Evolutionary conservation across 108 stramenopile species (phyloP).

Genomic region (Stephanodiscus triporus): DNA sequence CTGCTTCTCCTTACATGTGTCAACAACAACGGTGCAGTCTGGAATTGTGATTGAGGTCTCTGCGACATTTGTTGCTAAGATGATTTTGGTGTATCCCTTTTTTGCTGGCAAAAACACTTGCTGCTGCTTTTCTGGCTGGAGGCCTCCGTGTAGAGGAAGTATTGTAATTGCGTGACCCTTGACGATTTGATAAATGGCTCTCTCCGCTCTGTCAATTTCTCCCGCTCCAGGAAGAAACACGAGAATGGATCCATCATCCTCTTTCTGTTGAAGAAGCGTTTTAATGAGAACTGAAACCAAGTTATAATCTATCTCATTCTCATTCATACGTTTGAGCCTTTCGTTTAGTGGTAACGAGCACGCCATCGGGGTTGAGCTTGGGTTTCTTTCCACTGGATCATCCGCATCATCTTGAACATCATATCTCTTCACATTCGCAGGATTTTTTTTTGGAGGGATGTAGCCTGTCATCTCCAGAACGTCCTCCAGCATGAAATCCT

Average conservation of each 20-base stretch:
- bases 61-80: constrained; percentile 95
- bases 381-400: constrained; percentile 32
- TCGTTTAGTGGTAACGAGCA: constrained; percentile 60
- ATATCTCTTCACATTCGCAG: constrained; percentile 60
- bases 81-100: constrained; percentile 85
- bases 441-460: constrained; percentile 73
- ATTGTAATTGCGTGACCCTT: constrained; percentile 46
- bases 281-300: constrained; percentile 65
- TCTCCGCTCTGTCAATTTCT: constrained; percentile 81
- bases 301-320: constrained; percentile 71
- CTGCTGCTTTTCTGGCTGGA: constrained; percentile 89
- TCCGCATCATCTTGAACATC: constrained; percentile 42
- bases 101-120: constrained; percentile 76
- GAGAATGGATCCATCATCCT: constrained; percentile 82
- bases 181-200: constrained; percentile 48
- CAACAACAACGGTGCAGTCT: constrained; percentile 89
- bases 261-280: constrained; percentile 51
- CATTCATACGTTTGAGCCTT: constrained; percentile 70
- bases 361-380: not conserved
- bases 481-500: constrained; percentile 89
- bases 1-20: constrained; percentile 87
- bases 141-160: constrained; percentile 90
- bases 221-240: constrained; percentile 93
- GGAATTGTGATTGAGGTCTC: constrained; percentile 96
- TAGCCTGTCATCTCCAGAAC: constrained; percentile 79